Conservation (phyloP, 352 stramenopile species). For the Blastocystis hominis region DNA sequence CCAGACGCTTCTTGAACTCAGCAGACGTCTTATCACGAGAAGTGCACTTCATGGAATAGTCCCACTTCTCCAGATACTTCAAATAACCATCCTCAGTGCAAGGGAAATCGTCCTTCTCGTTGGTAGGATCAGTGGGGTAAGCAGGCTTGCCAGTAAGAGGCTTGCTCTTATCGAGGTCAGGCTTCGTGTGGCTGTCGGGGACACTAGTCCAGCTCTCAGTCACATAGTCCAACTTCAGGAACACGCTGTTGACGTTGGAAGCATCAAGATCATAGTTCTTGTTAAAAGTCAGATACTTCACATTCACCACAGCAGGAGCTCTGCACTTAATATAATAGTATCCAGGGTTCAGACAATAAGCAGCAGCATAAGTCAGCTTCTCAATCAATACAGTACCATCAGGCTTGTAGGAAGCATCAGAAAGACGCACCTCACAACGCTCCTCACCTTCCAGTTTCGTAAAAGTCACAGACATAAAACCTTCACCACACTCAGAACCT, state of each 20-base stretch:
- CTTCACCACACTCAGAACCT: not conserved
- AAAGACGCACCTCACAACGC: conserved; percentile 10
- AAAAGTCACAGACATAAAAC: conserved; percentile 20
- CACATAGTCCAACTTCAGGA: conserved; percentile 8
- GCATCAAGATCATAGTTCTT: not conserved
- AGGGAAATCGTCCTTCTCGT: not conserved
- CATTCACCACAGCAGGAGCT: not conserved
- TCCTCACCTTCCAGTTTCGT: not conserved
- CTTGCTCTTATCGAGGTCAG: conserved; percentile 51
- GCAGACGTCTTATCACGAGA: not conserved
- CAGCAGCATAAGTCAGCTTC: not conserved
- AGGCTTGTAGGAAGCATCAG: no score
- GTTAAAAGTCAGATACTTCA: conserved; percentile 12
- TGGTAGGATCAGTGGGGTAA: not conserved
- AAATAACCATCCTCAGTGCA: not conserved
- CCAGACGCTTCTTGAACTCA: not conserved
- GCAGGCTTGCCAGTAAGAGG: conserved; percentile 28
- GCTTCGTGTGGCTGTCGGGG: not conserved
- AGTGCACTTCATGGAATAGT: not conserved
- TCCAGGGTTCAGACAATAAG: conserved; percentile 35
- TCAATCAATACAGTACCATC: no score
- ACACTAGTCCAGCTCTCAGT: conserved; percentile 10
- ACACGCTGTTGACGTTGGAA: not conserved
- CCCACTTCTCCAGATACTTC: not conserved
- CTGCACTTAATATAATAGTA: conserved; percentile 51